Base-by-base conservation (phyloP, 2,329 filamentous ascomycete species). In the Aspergillus sp. region DNA sequence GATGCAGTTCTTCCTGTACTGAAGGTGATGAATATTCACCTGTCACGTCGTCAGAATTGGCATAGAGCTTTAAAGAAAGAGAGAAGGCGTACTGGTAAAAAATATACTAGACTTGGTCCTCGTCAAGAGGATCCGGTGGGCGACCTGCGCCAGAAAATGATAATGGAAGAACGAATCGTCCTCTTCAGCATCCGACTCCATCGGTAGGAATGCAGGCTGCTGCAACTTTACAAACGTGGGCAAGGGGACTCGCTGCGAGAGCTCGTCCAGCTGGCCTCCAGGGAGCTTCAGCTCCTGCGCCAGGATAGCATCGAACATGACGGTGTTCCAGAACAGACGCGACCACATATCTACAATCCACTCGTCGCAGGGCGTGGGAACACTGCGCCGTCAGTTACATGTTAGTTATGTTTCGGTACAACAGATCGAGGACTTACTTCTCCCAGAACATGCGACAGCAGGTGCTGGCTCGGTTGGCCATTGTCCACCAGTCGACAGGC, bases 31-130 rank as follows among this genome's bases (percentile, higher is more conserved):
- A 23, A 49, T 49, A 49, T 37, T 49, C 46, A 21, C 46, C 46
- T 49, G 15, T 37, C 4, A 7, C 2, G 14, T 11, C 7, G 11
- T 37, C 6, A 37, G 35, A 27, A 27, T 11, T 11, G 19, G 21
- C 9, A 23, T 4, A 12, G 4, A 23, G 41, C 14, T 15, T 40
- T 9, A 21, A 9, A 9, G 9, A 31, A n/a, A n/a, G 23, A 15
- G 17, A 33, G 12, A 12, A 2, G 14, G 3, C 31, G 23, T 49
- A 49, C 46, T 49, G n/a, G 46, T 49, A 7, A 49, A 17, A 11
- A 49, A 49, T 9, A 49, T 49, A 21, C 31, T 49, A 37, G 46
- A 21, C 46, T 49, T 49, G 12, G 46, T 49, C 46, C 46, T 49
- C 8, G 31, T 49, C 46, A 49, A 35, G 31, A 49, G 46, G 19